These are phyloP conservation scores for Cyberlindnera sargentensis DNA, from an alignment of 805 yeast genomes.

Conservation along the genomic window DNA sequence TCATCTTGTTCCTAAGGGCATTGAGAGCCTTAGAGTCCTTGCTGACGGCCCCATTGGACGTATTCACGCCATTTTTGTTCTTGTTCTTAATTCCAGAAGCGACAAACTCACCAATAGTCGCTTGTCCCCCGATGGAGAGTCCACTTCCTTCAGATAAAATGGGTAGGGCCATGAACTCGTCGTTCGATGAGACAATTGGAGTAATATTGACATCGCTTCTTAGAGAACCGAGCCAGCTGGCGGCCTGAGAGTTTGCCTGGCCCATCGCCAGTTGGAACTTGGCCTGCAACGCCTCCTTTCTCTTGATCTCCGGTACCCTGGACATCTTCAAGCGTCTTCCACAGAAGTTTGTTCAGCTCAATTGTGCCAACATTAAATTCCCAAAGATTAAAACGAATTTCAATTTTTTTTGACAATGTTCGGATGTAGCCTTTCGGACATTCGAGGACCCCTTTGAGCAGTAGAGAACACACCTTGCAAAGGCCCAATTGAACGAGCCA, in stretches of 20 bases:
- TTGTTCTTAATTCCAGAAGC: slow-evolving; percentile 10
- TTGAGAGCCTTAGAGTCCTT: slow-evolving; percentile 18
- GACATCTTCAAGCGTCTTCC: slow-evolving; percentile 13
- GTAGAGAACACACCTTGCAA: neutral
- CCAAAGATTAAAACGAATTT: too few species aligned
- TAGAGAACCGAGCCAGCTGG: slow-evolving; percentile 12
- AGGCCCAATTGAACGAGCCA: neutral
- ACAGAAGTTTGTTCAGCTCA: too few species aligned
- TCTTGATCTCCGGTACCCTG: slow-evolving; percentile 19
- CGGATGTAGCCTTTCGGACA: too few species aligned
- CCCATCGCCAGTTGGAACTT: slow-evolving; percentile 17
- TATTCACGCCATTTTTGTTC: slow-evolving; percentile 1
- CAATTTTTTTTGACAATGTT: too few species aligned
- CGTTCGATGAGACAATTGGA: slow-evolving; percentile 9
- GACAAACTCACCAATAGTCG: slow-evolving; percentile 22
- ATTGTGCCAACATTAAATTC: too few species aligned
- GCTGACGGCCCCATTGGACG: slow-evolving; percentile 1
- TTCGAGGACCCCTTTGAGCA: too few species aligned
- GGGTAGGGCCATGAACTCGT: slow-evolving; percentile 19
- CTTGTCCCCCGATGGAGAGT: slow-evolving; percentile 7
- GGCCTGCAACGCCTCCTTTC: slow-evolving; percentile 21
- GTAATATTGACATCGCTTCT: neutral
- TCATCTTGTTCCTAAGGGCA: slow-evolving; percentile 19
- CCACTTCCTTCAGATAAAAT: slow-evolving; percentile 20
- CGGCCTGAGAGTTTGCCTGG: slow-evolving; percentile 13